Percentiles rank a stretch among this genome's conserved stretches.
Conservation (phyloP, 495 filamentous ascomycete species). For the Hypoxylon fuscum region DNA sequence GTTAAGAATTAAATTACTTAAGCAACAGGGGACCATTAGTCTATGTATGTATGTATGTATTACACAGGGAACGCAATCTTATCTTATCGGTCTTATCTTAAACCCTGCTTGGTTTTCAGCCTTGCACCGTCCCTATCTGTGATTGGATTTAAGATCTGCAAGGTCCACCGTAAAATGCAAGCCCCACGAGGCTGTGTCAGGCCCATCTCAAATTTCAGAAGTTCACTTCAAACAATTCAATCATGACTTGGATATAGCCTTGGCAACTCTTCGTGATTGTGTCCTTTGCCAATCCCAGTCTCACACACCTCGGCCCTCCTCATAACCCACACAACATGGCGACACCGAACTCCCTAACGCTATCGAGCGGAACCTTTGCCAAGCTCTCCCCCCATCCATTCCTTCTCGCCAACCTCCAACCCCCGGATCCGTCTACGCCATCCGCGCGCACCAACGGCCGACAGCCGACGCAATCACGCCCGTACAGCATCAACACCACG, state of each 20-base stretch:
- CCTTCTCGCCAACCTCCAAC: constrained; percentile 85
- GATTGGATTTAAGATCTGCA: constrained; percentile 11
- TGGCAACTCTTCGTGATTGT: neutral
- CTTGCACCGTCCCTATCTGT: neutral
- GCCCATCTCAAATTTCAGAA: constrained; percentile 37
- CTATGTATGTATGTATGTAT: no score
- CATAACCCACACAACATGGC: constrained; percentile 36
- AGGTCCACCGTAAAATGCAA: constrained; percentile 4
- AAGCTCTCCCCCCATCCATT: constrained; percentile 88
- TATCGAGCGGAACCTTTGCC: constrained; percentile 84
- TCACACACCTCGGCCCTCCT: neutral
- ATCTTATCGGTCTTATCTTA: no score
- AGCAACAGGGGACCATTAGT: no score
- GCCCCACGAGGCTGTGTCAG: constrained; percentile 31
- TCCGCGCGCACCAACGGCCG: constrained; percentile 82
- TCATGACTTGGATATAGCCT: constrained; percentile 10
- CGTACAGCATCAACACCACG: constrained; percentile 75
- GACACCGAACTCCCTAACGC: constrained; percentile 60
- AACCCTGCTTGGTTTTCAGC: no score
- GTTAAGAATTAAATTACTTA: no score
- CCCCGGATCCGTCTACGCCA: constrained; percentile 60
- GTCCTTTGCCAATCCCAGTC: neutral
- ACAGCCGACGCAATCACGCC: constrained; percentile 70
- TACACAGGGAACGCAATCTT: no score
- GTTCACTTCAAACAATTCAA: neutral